Evolutionary conservation across 371 early-diverging fungal genomes (phyloP), one percentile per base, ranked within the genome.

Genomic region (Syncephalastrum racemosum): DNA sequence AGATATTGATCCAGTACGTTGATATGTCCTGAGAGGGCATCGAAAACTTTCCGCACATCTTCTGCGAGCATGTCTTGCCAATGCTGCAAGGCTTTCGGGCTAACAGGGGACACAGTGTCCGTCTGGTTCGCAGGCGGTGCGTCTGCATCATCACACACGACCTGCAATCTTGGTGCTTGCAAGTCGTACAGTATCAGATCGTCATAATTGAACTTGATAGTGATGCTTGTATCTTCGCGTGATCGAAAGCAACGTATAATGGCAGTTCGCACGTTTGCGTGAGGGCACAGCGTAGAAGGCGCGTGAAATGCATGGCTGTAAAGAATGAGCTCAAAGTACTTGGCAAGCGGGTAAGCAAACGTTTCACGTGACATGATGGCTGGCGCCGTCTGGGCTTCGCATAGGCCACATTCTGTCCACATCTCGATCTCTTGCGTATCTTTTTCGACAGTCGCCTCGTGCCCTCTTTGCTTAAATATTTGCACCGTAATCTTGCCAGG

Each of bases 271-370:
- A 46, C 42, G 4, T 52, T 43, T 2, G 62, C 53, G 59, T 82
- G 83, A 0, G 36, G 46, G 42, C 88, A 85, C 2, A 79, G 50
- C 2, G 53, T 55, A 10, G 62, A 61, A 1, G 72, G 64, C 0
- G 75, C 71, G 18, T 68, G 45, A 46, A 88, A 79, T 12, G 69
- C 64, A 2, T 63, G 63, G 51, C 73, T 66, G 51, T 88, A 88
- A 20, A 83, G 63, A 0, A 87, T 22, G 4, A 87, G 50, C 50
- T 88, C 89, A 43, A 88, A 59, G 31, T 81, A 88, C 57, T 88
- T 88, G 14, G 75, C 85, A 67, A 86, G 81, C 0, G 86, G 85
- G 43, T 76, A 82, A 8, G 68, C 56, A 58, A 68, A 71, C 0
- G 80, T 73, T 5, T 75, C 70, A 2, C 54, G 46, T 4, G 79